A percentile compares a stretch with the other conserved stretches of the same genome.
Conservation (phyloP, 106 monocot genomes). For the Platanthera guangdongensis region DNA sequence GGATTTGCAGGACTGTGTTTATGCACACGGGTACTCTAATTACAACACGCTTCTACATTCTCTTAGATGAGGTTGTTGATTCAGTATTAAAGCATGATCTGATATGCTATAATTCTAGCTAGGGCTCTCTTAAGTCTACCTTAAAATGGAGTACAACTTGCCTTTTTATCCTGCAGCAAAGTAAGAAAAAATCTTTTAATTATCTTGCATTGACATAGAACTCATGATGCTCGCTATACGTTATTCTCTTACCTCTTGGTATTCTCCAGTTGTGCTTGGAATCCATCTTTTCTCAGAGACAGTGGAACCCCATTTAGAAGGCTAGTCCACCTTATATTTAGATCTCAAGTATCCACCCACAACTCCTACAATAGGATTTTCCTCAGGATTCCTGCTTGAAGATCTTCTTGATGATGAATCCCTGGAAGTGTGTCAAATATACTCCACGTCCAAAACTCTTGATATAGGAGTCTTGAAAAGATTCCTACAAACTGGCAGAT, state of each 20-base stretch:
- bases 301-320: not conserved
- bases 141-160: constrained; percentile 61
- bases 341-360: constrained; percentile 63
- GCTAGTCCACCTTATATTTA: constrained; percentile 3
- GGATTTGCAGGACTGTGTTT: too few relatives aligned
- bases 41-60: too few relatives aligned
- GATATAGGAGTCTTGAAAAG: constrained; percentile 37
- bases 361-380: constrained; percentile 62
- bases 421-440: constrained; percentile 40
- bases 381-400: constrained; percentile 48
- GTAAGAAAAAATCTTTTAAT: not conserved
- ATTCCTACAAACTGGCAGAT: too few relatives aligned
- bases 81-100: not conserved
- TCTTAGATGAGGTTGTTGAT: not conserved
- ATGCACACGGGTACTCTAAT: too few relatives aligned
- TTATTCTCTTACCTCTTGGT: constrained; percentile 42
- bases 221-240: too few relatives aligned
- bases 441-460: constrained; percentile 66
- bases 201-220: not conserved
- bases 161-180: constrained; percentile 37
- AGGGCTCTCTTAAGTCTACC: constrained; percentile 51
- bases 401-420: constrained; percentile 52
- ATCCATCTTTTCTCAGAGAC: constrained; percentile 33
- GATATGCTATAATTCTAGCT: constrained; percentile 9
- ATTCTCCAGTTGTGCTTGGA: constrained; percentile 63